These are phyloP conservation scores for Monilinia polystroma DNA, from an alignment of 2,329 filamentous ascomycete species.

Conservation along the genomic window DNA sequence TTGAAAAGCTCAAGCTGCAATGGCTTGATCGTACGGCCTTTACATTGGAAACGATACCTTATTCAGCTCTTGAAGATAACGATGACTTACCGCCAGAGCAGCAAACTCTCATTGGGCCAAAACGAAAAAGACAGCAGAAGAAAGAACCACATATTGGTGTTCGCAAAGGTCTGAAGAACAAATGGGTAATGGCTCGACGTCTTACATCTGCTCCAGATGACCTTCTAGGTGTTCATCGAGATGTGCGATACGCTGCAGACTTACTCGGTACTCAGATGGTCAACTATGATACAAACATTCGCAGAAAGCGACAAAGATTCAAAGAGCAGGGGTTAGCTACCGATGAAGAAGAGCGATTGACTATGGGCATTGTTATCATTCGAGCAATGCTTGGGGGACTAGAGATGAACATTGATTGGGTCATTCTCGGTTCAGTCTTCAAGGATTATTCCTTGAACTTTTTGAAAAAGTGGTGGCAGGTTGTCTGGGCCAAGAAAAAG, in stretches of 20 bases:
- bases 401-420: conserved; percentile 60
- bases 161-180: conserved; percentile 21
- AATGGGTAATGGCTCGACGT: conserved; percentile 21
- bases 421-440: conserved; percentile 55
- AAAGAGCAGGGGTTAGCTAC: conserved; percentile 40
- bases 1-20: conserved; percentile 23
- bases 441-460: conserved; percentile 52
- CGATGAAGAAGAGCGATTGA: conserved; percentile 49
- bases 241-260: conserved; percentile 19
- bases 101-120: conserved; percentile 7
- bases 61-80: conserved; percentile 41
- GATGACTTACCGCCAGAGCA: conserved; percentile 29
- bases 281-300: conserved; percentile 20
- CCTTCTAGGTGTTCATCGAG: conserved; percentile 22
- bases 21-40: conserved; percentile 43
- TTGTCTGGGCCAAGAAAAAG: conserved; percentile 51
- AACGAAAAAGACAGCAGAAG: conserved; percentile 13
- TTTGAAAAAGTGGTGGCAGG: conserved; percentile 56
- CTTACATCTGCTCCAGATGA: conserved; percentile 22
- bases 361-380: conserved; percentile 59
- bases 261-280: conserved; percentile 22
- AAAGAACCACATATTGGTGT: conserved; percentile 17
- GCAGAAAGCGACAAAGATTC: conserved; percentile 34
- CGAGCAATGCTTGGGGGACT: conserved; percentile 60
- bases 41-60: conserved; percentile 46